Evolutionary conservation across 495 filamentous ascomycete genomes (phyloP).

Genomic region (Thozetella sp.): DNA sequence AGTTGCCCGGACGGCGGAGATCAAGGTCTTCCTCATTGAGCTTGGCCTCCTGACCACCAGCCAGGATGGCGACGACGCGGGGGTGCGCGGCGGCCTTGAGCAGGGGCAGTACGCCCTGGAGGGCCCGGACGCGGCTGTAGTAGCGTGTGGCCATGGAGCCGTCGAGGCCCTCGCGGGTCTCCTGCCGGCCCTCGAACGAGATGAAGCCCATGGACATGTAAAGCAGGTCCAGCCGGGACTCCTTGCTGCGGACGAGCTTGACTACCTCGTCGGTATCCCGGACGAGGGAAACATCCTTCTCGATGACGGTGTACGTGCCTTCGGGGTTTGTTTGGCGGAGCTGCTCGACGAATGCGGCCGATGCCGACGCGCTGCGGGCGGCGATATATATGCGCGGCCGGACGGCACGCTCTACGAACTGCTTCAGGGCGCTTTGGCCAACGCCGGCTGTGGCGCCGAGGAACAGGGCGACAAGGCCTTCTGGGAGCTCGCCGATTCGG

Average conservation of each 20-base stretch:
- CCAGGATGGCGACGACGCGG: conserved; percentile 57
- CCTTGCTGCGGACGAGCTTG: conserved; percentile 47
- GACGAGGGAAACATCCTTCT: conserved; percentile 56
- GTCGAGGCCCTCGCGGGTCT: conserved; percentile 60
- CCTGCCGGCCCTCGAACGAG: conserved; percentile 11
- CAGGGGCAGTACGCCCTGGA: conserved; percentile 58
- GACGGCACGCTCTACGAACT: conserved; percentile 48
- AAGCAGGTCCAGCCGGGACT: conserved; percentile 59
- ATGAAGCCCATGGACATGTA: conserved; percentile 46
- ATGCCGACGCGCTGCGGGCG: conserved; percentile 27
- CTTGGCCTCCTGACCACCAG: conserved; percentile 47
- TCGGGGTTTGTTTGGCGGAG: conserved; percentile 44
- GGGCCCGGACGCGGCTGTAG: conserved; percentile 65
- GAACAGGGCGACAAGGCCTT: conserved; percentile 51
- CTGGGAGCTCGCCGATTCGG: background rate
- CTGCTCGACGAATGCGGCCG: conserved; percentile 19
- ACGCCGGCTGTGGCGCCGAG: conserved; percentile 68
- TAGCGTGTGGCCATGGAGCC: conserved; percentile 41
- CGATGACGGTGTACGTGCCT: conserved; percentile 53
- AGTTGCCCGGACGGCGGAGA: conserved; percentile 20
- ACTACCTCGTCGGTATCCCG: conserved; percentile 56
- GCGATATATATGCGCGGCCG: conserved; percentile 48
- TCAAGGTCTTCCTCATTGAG: conserved; percentile 48
- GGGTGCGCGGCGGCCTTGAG: conserved; percentile 37
- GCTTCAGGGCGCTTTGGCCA: conserved; percentile 53